A percentile compares a stretch with the other conserved stretches of the same genome.
Evolutionary conservation across 2,329 filamentous ascomycete species (phyloP).

Genomic region (Alternaria consortialis): DNA sequence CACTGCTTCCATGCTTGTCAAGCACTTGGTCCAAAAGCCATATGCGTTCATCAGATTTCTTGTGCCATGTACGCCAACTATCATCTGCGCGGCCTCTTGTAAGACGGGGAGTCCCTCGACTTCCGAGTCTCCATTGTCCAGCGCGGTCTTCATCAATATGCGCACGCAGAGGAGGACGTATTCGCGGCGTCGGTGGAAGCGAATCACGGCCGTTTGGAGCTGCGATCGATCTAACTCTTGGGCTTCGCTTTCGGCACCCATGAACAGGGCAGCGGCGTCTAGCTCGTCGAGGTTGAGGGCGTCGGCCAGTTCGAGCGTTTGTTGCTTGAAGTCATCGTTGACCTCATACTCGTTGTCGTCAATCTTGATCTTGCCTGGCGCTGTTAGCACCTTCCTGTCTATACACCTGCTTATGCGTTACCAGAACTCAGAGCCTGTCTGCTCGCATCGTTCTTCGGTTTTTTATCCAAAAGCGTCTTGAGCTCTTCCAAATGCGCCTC

Average conservation of each 20-base stretch:
- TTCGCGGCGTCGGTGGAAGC: conserved; percentile 86
- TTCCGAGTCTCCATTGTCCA: conserved; percentile 52
- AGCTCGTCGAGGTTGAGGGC: conserved; percentile 90
- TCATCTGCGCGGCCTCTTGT: conserved; percentile 39
- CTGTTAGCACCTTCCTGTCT: conserved; percentile 20
- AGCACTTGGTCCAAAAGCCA: conserved; percentile 76
- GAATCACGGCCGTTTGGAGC: conserved; percentile 81
- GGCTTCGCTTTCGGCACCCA: conserved; percentile 76
- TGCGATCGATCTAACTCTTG: conserved; percentile 75
- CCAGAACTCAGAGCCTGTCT: conserved; percentile 67
- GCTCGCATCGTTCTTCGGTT: conserved; percentile 76
- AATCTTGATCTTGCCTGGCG: conserved; percentile 76
- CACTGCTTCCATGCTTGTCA: conserved; percentile 78
- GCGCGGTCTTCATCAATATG: conserved; percentile 75
- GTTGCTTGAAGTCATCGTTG: conserved; percentile 88
- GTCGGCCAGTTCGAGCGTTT: conserved; percentile 82
- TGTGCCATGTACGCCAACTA: conserved; percentile 66
- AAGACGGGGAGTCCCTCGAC: conserved; percentile 34
- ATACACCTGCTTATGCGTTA: conserved; percentile 12
- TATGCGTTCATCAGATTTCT: conserved; percentile 64
- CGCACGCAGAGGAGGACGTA: conserved; percentile 85
- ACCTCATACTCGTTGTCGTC: conserved; percentile 78
- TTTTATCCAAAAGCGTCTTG: conserved; percentile 76
- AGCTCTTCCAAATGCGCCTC: conserved; percentile 73
- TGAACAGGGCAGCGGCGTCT: conserved; percentile 78